Conservation (phyloP, 257 asterid genomes). For the Avicennia marina region DNA sequence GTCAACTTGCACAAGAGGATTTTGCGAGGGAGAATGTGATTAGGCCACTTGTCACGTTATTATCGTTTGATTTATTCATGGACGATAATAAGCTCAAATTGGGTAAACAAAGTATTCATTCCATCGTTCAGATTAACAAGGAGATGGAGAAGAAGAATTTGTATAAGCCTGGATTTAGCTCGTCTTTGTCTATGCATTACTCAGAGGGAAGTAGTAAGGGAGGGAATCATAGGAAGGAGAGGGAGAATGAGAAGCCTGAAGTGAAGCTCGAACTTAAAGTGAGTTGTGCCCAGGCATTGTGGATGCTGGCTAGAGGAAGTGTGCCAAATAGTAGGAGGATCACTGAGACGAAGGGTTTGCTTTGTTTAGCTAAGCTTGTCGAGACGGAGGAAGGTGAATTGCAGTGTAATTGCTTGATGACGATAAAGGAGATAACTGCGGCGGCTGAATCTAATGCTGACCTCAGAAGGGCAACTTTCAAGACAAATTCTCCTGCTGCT, state of each 20-base stretch:
- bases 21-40: constrained; percentile 75
- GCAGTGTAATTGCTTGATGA: constrained; percentile 61
- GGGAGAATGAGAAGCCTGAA: constrained; percentile 65
- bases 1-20: constrained; percentile 55
- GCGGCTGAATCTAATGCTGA: constrained; percentile 70
- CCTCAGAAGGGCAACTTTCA: constrained; percentile 65
- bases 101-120: constrained; percentile 49
- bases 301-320: constrained; percentile 78
- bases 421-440: constrained; percentile 69
- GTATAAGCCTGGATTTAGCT: constrained; percentile 35
- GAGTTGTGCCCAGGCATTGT: constrained; percentile 64
- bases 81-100: constrained; percentile 45
- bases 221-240: constrained; percentile 43
- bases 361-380: constrained; percentile 72
- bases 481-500: constrained; percentile 72
- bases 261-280: constrained; percentile 51
- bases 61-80: constrained; percentile 52
- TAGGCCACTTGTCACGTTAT: constrained; percentile 62
- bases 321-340: constrained; percentile 59
- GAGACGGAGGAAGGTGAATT: constrained; percentile 66
- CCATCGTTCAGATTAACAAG: constrained; percentile 65
- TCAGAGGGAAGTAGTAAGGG: constrained; percentile 50
- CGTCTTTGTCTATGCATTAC: constrained; percentile 39
- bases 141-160: constrained; percentile 50
- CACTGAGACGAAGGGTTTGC: constrained; percentile 74